A percentile compares a stretch with the other conserved stretches of the same genome.
These are phyloP conservation scores for Megacollybia marginata DNA, from an alignment of 768 basidiomycete species.

Conservation along the genomic window DNA sequence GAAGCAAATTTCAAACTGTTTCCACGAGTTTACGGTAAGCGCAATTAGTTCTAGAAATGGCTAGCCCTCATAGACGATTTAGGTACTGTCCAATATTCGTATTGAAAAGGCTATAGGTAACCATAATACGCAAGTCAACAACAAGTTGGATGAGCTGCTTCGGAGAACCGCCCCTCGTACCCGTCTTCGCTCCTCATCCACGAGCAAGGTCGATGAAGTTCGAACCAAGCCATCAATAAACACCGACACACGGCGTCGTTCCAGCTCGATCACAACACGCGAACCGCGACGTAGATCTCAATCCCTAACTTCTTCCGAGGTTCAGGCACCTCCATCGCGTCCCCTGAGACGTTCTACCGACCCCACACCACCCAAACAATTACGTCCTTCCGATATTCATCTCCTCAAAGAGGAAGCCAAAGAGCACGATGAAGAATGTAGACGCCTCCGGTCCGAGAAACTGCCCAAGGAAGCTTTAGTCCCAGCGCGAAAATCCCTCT, in stretches of 20 bases:
- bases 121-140: conserved; percentile 4
- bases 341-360: not conserved
- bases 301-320: not conserved
- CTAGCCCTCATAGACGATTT: not conserved
- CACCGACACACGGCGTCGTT: no score
- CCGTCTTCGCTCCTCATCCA: no score
- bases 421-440: conserved; percentile 3
- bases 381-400: not conserved
- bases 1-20: conserved; percentile 5
- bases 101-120: conserved; percentile 5
- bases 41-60: not conserved
- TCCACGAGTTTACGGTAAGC: conserved; percentile 5
- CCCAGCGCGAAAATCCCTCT: conserved; percentile 3
- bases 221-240: no score
- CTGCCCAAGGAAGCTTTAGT: conserved; percentile 2
- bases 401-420: not conserved
- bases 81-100: conserved; percentile 2
- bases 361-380: not conserved
- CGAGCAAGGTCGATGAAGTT: no score
- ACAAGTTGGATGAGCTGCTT: conserved; percentile 6
- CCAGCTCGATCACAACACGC: no score
- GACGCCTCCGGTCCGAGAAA: conserved; percentile 1
- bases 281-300: not conserved
- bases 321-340: not conserved
- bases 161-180: not conserved